Evolutionary conservation across 805 yeast genomes (phyloP), one percentile per base, ranked within the genome.

Genomic region (Limtongozyma cylindracea): DNA sequence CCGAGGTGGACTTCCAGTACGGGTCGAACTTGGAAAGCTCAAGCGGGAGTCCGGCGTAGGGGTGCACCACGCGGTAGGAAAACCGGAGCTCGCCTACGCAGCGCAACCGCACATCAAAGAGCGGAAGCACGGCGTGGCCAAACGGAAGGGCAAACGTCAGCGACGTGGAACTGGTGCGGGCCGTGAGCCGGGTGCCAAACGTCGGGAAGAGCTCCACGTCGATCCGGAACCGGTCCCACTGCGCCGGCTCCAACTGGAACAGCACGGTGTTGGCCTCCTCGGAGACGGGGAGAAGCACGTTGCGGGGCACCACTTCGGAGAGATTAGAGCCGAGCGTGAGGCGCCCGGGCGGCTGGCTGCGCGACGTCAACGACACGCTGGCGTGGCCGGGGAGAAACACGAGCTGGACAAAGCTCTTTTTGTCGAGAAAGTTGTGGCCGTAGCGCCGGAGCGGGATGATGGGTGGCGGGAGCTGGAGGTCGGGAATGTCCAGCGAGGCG

Each of bases 1-100:
- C n/a, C n/a, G n/a, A n/a, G n/a, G n/a, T n/a, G n/a, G 55, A 70
- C 43, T 82, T 88, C 98, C 98, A 84, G 45, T 84, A 84, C 0
- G 96, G 84, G 37, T 82, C 95, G 39, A 74, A 80, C 47, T 78
- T 77, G 8, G 91, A 69, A 19, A 91, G 72, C 41, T 82, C 95
- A 26, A 84, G 48, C 4, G 91, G 71, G 0, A 47, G 48, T 5
- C 94, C 95, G 5, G 68, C 54, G 38, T 71, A 88, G n/a, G 98
- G 95, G 39, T 68, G 67, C 22, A 84, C 76, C 3, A 84, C 61
- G 34, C 77, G 82, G 44, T 67, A 78, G 29, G 64, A 61, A 43
- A 82, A 73, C 17, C 57, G 56, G 20, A 84, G 44, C 26, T 69
- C 72, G 9, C 98, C 98, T 27, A 82, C 70, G 25, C 71, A 66